Base-by-base conservation (phyloP, 2,329 filamentous ascomycete genomes). In the Erysiphe neolycopersici region DNA sequence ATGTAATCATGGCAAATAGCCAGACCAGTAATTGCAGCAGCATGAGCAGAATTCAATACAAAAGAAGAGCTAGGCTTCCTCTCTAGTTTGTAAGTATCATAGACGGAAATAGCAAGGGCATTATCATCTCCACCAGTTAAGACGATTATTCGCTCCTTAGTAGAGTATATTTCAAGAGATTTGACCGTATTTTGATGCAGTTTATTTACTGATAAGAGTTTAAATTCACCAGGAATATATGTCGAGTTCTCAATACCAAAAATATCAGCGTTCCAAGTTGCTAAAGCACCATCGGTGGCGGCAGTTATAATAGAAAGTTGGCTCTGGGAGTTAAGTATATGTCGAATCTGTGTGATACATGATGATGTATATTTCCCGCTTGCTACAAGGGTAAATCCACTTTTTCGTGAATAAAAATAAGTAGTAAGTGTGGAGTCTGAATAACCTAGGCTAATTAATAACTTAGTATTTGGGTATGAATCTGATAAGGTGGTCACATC, bases 81-180 rank as follows among this genome's bases (percentile, higher is more conserved):
- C 13, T n/a, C 3, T 19, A 5, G 8, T 29, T 37, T 19, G 26
- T 38, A 36, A 10, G 33, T 50, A 26, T 39, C 12, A 22, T 66
- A 51, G 30, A 67, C 54, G 0, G 68, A 69, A 11, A 81, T 53
- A 0, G 69, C 76, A 0, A 95, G 58, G 3, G 78, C 77, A 48
- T 89, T 89, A 58, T 95, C 89, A 52, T 98, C 89, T 18, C 89
- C 84, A 22, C 81, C 83, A 0, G 82, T 84, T 4, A 81, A 58
- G 16, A 92, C 54, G 0, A 79, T 47, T 26, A 52, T 39, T 1
- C 57, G 46, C 4, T 59, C 43, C 45, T 68, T 56, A 0, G 58
- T 53, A 3, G 35, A 41, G 3, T 37, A 29, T 16, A 72, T 46
- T 47, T 68, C 67, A 2, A 79, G 60, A 17, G 65, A 62, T 57